A percentile compares a stretch with the other conserved stretches of the same genome.
Evolutionary conservation across 202 grass and related monocot genomes (phyloP).

Genomic region (Miscanthus sacchariflorus): DNA sequence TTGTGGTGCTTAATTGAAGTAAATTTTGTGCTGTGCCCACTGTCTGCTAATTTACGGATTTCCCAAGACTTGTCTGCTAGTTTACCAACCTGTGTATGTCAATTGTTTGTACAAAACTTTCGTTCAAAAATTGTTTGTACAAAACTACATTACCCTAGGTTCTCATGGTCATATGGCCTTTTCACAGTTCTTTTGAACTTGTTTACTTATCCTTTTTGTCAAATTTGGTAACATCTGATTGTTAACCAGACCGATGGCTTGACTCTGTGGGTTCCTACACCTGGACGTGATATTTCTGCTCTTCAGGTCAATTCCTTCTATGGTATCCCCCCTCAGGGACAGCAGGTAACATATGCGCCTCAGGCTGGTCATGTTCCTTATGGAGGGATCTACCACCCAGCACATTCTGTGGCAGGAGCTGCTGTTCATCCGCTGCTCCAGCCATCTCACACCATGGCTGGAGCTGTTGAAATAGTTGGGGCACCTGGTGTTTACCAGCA

Average conservation of each 20-base stretch:
- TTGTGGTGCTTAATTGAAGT: not conserved
- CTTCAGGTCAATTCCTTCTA: constrained; percentile 71
- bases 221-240: constrained; percentile 41
- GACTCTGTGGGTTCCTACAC: constrained; percentile 68
- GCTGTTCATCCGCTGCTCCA: constrained; percentile 75
- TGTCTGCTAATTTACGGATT: not conserved
- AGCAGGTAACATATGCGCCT: constrained; percentile 75
- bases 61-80: not conserved
- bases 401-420: constrained; percentile 61
- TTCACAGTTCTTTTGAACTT: not conserved
- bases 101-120: not conserved
- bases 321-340: constrained; percentile 67
- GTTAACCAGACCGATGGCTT: constrained; percentile 69
- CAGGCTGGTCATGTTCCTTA: constrained; percentile 54
- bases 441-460: constrained; percentile 66
- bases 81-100: not conserved
- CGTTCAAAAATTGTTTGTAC: not conserved
- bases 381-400: constrained; percentile 72
- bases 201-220: not conserved
- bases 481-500: constrained; percentile 71
- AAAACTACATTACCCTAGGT: not conserved
- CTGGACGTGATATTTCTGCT: constrained; percentile 68
- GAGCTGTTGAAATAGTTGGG: constrained; percentile 77
- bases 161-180: not conserved
- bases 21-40: constrained; percentile 6